Evolutionary conservation across 2,329 filamentous ascomycete species (phyloP).

Genomic region (Mariannaea sp.): DNA sequence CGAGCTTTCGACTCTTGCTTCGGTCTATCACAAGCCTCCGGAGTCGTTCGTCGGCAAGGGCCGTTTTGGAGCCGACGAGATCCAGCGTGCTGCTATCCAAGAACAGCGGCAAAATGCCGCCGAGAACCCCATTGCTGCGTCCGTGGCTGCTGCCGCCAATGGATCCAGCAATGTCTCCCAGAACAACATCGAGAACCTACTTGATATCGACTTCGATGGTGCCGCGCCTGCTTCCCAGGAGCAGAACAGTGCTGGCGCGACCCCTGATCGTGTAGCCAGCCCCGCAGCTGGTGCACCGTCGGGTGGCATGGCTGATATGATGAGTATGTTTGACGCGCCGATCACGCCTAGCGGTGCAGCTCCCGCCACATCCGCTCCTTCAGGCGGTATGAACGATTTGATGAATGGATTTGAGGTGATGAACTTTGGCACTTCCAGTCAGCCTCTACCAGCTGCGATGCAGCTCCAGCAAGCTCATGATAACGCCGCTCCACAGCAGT

Average conservation of each 20-base stretch:
- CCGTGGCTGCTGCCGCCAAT: slow-evolving; percentile 72
- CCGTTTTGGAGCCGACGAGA: slow-evolving; percentile 88
- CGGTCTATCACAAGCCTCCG: slow-evolving; percentile 97
- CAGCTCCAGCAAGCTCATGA: slow-evolving; percentile 53
- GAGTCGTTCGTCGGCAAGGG: slow-evolving; percentile 98
- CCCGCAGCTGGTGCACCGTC: slow-evolving; percentile 53
- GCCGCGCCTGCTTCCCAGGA: slow-evolving; percentile 87
- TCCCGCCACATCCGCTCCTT: slow-evolving; percentile 44
- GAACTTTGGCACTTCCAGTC: slow-evolving; percentile 66
- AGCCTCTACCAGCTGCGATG: slow-evolving; percentile 67
- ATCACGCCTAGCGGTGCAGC: slow-evolving; percentile 51
- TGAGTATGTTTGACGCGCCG: slow-evolving; percentile 72
- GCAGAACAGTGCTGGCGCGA: slow-evolving; percentile 57
- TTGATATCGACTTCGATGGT: slow-evolving; percentile 96
- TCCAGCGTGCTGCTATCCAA: slow-evolving; percentile 94
- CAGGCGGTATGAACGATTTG: slow-evolving; percentile 78
- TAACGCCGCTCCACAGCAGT: slow-evolving; percentile 42
- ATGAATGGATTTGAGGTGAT: slow-evolving; percentile 87
- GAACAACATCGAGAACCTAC: slow-evolving; percentile 88
- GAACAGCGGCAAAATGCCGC: slow-evolving; percentile 91
- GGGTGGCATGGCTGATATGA: slow-evolving; percentile 65
- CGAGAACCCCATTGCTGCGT: slow-evolving; percentile 92
- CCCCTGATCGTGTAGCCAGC: slow-evolving; percentile 71
- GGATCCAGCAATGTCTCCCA: slow-evolving; percentile 62
- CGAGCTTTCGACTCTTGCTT: slow-evolving; percentile 92